Base-by-base conservation (phyloP, 768 basidiomycete species). In the Austroboletus eburneus region DNA sequence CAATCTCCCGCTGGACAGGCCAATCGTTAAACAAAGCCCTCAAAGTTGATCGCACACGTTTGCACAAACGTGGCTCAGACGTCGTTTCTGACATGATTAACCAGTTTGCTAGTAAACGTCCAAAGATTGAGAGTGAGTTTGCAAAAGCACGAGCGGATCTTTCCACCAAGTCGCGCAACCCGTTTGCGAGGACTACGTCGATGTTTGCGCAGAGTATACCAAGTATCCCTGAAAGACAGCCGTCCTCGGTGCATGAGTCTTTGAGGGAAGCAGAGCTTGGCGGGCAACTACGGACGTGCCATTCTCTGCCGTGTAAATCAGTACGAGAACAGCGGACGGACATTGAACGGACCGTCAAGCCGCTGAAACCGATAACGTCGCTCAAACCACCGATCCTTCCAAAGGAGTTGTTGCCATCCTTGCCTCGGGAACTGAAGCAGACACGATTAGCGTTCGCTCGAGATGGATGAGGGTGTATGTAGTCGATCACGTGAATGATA, bases 331-430 rank as follows among this genome's bases (percentile, higher is more conserved):
- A 47, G 16, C 30, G 9, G 25, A 16, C 40, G 14, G 42, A 32
- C 23, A 5, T 17, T 17, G 37, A 35, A 18, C 21, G 36, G 22
- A 27, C 22, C 13, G 1, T 4, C 24, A 65, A 59, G 16, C 50
- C 51, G 8, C 42, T 66, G 50, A 64, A 55, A 45, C 66, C 62
- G 14, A 66, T 66, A 42, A 68, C 64, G 9, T 43, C 54, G 6
- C 34, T 68, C 25, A 62, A 52, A 8, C 59, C 60, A 18, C 64
- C 64, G 5, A 46, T 55, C 23, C 64, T 64, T 37, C 55, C 62
- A 18, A 68, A 58, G 47, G 59, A 59, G 3, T 30, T 56, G n/a
- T 22, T 55, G 21, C 52, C 54, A 16, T n/a, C 43, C 32, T 37
- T 41, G 7, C 41, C 50, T 14, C 52, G 41, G 41, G 53, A 35